These are phyloP conservation scores for Nematodospora anomalae DNA, from an alignment of 1,139 yeast species.

Conservation along the genomic window DNA sequence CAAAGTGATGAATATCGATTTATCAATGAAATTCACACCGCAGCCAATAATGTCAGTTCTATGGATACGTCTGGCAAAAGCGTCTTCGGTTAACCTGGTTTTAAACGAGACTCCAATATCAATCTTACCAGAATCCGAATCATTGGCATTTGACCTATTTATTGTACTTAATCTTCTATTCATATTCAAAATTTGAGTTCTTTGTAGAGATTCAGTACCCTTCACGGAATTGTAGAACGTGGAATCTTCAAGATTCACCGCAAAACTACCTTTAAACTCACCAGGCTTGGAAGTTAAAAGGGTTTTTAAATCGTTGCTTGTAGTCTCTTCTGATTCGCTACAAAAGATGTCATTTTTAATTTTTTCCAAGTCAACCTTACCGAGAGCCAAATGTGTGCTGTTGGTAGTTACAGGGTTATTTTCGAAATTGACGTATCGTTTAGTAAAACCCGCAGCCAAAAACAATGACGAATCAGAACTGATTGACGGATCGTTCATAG, in stretches of 20 bases:
- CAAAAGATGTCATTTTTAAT: slow-evolving; percentile 29
- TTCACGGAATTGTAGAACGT: slow-evolving; percentile 41
- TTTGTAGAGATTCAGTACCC: slow-evolving; percentile 29
- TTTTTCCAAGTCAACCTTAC: slow-evolving; percentile 29
- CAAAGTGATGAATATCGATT: slow-evolving; percentile 72
- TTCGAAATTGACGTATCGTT: slow-evolving; percentile 26
- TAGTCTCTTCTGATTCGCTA: slow-evolving; percentile 18
- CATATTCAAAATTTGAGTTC: slow-evolving; percentile 37
- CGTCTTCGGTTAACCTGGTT: slow-evolving; percentile 19
- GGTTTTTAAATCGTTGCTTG: slow-evolving; percentile 18
- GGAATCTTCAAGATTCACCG: slow-evolving; percentile 44
- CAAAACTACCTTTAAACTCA: slow-evolving; percentile 43
- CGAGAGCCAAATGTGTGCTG: slow-evolving; percentile 9
- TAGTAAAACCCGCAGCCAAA: slow-evolving; percentile 39
- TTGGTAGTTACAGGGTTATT: slow-evolving; percentile 12
- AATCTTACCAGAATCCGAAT: slow-evolving; percentile 33
- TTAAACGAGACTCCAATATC: slow-evolving; percentile 41
- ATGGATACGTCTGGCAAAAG: slow-evolving; percentile 18
- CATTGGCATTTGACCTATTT: slow-evolving; percentile 29
- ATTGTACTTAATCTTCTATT: slow-evolving; percentile 40
- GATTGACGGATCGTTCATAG: slow-evolving; percentile 35
- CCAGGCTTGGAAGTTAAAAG: slow-evolving; percentile 36
- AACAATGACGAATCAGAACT: slow-evolving; percentile 36
- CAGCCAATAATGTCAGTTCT: slow-evolving; percentile 73
- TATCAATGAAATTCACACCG: slow-evolving; percentile 71